Evolutionary conservation across 148 eudicot genomes (phyloP).

Genomic region (Rhododendron mucronatum): DNA sequence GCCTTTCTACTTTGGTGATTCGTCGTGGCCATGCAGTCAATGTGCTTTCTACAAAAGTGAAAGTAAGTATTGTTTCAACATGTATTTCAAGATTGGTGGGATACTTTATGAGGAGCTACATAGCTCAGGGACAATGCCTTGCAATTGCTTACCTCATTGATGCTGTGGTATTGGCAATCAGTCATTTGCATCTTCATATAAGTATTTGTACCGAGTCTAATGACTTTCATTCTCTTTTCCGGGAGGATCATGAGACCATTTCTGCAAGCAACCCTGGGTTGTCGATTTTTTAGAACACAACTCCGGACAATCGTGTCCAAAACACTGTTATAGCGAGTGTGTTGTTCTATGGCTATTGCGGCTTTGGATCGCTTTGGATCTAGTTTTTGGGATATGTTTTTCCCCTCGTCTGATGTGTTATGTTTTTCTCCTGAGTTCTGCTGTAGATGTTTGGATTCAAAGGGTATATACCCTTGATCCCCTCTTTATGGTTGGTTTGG

Average conservation of each 20-base stretch:
- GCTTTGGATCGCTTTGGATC: too few species aligned
- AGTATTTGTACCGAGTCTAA: too few species aligned
- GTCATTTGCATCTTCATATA: background rate
- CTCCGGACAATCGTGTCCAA: too few species aligned
- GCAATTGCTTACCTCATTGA: background rate
- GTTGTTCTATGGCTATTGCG: too few species aligned
- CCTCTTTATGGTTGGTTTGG: too few species aligned
- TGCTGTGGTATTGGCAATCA: background rate
- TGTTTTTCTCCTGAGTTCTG: too few species aligned
- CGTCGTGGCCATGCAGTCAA: background rate
- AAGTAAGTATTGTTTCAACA: background rate
- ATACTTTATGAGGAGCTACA: background rate
- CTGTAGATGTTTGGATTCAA: too few species aligned
- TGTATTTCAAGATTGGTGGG: background rate
- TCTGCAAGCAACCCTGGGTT: background rate
- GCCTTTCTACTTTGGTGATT: background rate
- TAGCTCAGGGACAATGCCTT: background rate
- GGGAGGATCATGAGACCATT: background rate
- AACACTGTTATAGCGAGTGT: too few species aligned
- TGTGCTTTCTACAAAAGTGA: background rate
- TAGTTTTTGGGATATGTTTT: too few species aligned
- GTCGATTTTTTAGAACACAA: background rate
- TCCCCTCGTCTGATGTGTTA: too few species aligned
- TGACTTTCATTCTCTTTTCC: background rate
- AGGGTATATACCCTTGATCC: too few species aligned